These are phyloP conservation scores for Hypoxylon sp. DNA, from an alignment of 2,329 filamentous ascomycete species.

Conservation along the genomic window DNA sequence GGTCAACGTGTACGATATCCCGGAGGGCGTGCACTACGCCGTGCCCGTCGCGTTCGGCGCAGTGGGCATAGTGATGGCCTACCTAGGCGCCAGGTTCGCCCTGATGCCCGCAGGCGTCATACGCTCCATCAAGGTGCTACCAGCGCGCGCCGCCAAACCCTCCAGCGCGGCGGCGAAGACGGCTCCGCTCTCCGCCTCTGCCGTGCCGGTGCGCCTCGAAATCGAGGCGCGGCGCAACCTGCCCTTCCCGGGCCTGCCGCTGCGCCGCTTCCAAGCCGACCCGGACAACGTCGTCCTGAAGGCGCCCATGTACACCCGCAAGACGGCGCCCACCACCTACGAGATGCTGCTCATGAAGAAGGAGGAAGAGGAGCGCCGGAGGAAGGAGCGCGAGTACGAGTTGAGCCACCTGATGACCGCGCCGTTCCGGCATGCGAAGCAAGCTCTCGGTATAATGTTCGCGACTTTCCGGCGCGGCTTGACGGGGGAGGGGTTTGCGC, in stretches of 20 bases:
- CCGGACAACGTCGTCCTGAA: slow-evolving; percentile 56
- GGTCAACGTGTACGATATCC: slow-evolving; percentile 61
- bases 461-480: slow-evolving; percentile 63
- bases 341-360: slow-evolving; percentile 51
- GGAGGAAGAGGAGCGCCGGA: slow-evolving; percentile 55
- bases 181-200: slow-evolving; percentile 18
- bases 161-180: slow-evolving; percentile 27
- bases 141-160: slow-evolving; percentile 28
- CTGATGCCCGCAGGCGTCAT: slow-evolving; percentile 70
- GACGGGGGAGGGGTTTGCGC: slow-evolving; percentile 68
- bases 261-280: slow-evolving; percentile 57
- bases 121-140: slow-evolving; percentile 67
- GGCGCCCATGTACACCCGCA: slow-evolving; percentile 52
- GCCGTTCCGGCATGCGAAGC: slow-evolving; percentile 65
- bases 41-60: slow-evolving; percentile 68
- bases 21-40: slow-evolving; percentile 66
- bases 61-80: slow-evolving; percentile 70
- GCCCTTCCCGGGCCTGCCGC: slow-evolving; percentile 60
- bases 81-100: slow-evolving; percentile 71
- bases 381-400: slow-evolving; percentile 63
- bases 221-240: slow-evolving; percentile 62
- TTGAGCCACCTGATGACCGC: slow-evolving; percentile 68
- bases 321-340: slow-evolving; percentile 31
- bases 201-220: slow-evolving; percentile 62
- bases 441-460: slow-evolving; percentile 58